Evolutionary conservation across 306 rosid genomes (phyloP).

Genomic region (Vicia faba): DNA sequence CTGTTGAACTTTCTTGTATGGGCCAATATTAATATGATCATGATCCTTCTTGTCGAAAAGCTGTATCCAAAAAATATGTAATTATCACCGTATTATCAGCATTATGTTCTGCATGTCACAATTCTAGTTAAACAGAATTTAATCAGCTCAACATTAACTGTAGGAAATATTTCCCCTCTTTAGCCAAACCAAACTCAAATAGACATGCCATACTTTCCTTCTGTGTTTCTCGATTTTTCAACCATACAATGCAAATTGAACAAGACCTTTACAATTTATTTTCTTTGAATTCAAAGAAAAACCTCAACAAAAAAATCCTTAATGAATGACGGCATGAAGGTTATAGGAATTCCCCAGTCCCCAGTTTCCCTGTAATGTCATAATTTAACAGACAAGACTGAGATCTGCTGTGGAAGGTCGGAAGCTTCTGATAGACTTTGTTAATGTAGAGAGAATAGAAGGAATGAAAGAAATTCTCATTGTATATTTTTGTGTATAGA

Average conservation of each 20-base stretch:
- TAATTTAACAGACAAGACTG: conserved; percentile 76
- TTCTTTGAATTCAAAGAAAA: too few species aligned
- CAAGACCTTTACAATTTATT: neutral
- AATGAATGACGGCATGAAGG: neutral
- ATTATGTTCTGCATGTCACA: conserved; percentile 20
- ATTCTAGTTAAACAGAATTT: conserved; percentile 16
- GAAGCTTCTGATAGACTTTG: too few species aligned
- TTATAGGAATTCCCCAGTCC: neutral
- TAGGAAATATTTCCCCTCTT: conserved; percentile 1
- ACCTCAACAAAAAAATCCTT: too few species aligned
- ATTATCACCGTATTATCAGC: neutral
- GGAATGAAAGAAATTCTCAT: too few species aligned
- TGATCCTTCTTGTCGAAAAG: conserved; percentile 67
- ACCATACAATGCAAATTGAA: conserved; percentile 27
- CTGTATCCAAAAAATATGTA: conserved; percentile 43
- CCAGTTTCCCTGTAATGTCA: conserved; percentile 75
- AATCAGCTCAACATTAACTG: neutral
- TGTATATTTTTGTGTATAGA: too few species aligned
- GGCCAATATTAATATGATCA: conserved; percentile 68
- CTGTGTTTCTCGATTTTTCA: conserved; percentile 29
- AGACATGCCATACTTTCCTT: neutral
- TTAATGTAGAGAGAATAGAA: too few species aligned
- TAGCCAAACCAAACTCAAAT: conserved; percentile 3
- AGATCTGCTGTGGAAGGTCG: conserved; percentile 83
- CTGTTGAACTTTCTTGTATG: conserved; percentile 73